phyloP scores from a whole-genome alignment of 2,329 filamentous ascomycete genomes.

The Claviceps paspali region DNA sequence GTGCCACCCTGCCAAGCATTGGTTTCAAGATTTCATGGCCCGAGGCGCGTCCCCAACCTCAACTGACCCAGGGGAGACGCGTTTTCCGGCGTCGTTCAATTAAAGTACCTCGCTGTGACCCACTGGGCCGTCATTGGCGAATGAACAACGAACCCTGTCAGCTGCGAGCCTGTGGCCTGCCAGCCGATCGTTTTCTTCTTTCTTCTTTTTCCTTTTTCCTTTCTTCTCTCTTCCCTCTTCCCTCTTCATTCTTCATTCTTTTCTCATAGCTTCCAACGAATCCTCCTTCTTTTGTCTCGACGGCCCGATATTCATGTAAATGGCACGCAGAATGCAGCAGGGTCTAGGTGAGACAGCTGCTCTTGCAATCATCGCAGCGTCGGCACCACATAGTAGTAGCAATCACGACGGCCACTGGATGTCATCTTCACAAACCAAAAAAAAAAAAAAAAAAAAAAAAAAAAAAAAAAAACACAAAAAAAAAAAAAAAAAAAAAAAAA shows the following conservation, averaged over 20 bases:
- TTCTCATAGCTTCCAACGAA: too few species aligned
- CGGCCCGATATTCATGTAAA: too few species aligned
- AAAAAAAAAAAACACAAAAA: neutral
- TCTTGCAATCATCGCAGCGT: slow-evolving; percentile 11
- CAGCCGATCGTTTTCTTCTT: too few species aligned
- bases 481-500: neutral
- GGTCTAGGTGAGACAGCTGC: slow-evolving; percentile 18
- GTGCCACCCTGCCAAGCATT: too few species aligned
- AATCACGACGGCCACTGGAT: slow-evolving; percentile 24
- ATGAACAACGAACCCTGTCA: too few species aligned
- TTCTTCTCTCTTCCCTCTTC: too few species aligned
- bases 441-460: neutral
- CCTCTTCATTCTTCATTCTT: too few species aligned
- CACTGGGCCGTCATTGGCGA: neutral
- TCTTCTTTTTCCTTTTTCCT: too few species aligned
- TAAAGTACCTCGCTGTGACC: slow-evolving; percentile 8
- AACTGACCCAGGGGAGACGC: slow-evolving; percentile 8
- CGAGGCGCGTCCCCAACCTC: slow-evolving; percentile 5
- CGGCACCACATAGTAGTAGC: slow-evolving; percentile 9
- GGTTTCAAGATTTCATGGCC: too few species aligned
- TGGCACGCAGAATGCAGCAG: too few species aligned
- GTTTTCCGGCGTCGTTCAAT: slow-evolving; percentile 8
- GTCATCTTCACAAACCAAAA: slow-evolving; percentile 22
- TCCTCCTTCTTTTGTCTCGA: slow-evolving; percentile 2
- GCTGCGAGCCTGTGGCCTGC: too few species aligned